Base-by-base conservation (phyloP, 352 stramenopile genomes). In the Phytophthora citrophthora region DNA sequence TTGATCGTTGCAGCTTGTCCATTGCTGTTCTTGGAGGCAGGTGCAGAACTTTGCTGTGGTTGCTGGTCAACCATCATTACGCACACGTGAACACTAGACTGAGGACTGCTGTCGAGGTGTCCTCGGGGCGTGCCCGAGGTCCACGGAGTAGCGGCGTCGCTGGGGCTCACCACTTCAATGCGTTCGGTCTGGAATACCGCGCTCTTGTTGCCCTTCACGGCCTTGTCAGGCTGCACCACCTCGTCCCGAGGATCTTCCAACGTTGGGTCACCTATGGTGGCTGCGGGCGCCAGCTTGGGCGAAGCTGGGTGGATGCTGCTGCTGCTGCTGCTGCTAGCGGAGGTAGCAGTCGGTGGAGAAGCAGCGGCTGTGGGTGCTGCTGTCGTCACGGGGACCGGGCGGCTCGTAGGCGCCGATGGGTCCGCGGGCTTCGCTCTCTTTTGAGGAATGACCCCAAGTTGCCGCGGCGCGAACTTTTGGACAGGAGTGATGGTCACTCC, bases 51-150 rank as follows among this genome's bases (percentile, higher is more conserved):
- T 51, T 79, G 70, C 31, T 80, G 75, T 26, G 54, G 39, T 40
- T 75, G 67, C 44, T 86, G 56, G 48, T 89, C 78, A 9, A 87
- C 72, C 76, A 86, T 88, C 76, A 90, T 86, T 46, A 90, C 79
- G 53, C 81, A 90, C 31, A 90, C 74, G 57, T 72, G 74, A 20
- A 87, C 70, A 46, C 77, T 78, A 39, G 74, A 4, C 27, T 54
- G 43, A 7, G 36, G 32, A 52, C 67, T 61, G 41, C 49, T 60
- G 36, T 76, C 55, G 54, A 64, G 57, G 43, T 77, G 57, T 20
- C 61, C 63, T 68, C 63, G 67, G 64, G 74, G 56, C 52, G 64
- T 83, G 34, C 62, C 73, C 63, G 73, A 57, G 58, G 62, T 79
- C 73, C 76, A 89, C 61, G 70, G 68, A 51, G 64, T 69, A 7